A percentile compares a stretch with the other conserved stretches of the same genome.
These are phyloP conservation scores for Phyllosticta capitalensis DNA, from an alignment of 2,329 filamentous ascomycete genomes.

Conservation along the genomic window DNA sequence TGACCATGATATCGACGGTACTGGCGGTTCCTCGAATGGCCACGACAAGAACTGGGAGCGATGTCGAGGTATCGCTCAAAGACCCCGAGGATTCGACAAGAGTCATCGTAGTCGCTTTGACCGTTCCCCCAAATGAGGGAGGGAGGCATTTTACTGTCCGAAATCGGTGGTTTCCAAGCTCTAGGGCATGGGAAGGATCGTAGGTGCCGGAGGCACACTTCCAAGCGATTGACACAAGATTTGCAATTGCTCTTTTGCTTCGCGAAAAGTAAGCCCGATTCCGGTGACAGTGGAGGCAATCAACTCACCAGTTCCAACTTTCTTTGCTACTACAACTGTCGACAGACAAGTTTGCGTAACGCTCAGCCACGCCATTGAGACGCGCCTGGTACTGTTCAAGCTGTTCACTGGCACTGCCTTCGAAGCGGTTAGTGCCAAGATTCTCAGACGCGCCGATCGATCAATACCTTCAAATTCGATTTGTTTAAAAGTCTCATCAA, in stretches of 20 bases:
- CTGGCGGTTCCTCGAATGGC: conserved; percentile 1
- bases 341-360: background rate
- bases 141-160: background rate
- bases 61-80: background rate
- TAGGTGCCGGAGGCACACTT: background rate
- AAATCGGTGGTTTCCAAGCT: background rate
- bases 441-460: too few species aligned
- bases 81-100: background rate
- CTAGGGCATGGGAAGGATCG: background rate
- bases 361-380: background rate
- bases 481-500: background rate
- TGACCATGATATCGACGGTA: background rate
- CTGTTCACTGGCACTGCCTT: background rate
- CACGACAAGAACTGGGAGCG: background rate
- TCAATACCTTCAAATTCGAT: background rate
- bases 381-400: background rate
- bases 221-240: background rate
- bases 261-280: too few species aligned
- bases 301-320: background rate
- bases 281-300: background rate
- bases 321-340: background rate
- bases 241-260: too few species aligned
- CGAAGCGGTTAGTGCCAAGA: background rate
- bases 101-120: background rate
- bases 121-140: background rate